phyloP scores from a whole-genome alignment of 176 grass and related monocot species.

The Cenchrus purpureus region DNA sequence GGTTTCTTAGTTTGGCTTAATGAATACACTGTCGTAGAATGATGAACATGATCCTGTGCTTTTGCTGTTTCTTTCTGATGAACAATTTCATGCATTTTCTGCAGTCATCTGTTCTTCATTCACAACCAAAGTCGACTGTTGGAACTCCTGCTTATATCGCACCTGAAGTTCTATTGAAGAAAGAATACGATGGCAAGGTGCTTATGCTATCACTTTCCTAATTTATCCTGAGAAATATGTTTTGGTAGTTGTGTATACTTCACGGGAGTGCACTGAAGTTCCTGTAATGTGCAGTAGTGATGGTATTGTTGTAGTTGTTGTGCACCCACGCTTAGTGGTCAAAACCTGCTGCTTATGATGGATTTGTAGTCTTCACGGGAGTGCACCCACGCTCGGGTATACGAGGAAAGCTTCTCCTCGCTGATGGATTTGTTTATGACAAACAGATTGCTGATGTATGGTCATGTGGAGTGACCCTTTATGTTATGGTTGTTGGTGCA shows the following conservation, averaged over 20 bases:
- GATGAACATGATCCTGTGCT: background rate
- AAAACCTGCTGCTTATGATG: background rate
- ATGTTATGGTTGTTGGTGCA: conserved; percentile 82
- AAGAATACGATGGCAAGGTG: conserved; percentile 91
- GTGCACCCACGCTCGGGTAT: too few relatives aligned
- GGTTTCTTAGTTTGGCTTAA: background rate
- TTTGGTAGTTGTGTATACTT: background rate
- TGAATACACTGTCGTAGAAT: conserved; percentile 18
- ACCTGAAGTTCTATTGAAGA: conserved; percentile 82
- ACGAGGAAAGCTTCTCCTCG: background rate
- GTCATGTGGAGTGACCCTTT: conserved; percentile 83
- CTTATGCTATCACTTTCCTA: background rate
- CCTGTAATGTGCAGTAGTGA: conserved; percentile 21
- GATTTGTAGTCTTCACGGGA: background rate
- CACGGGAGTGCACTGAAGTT: background rate
- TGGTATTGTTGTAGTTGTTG: conserved; percentile 25
- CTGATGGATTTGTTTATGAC: conserved; percentile 34
- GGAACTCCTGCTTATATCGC: conserved; percentile 87
- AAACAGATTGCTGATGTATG: conserved; percentile 85
- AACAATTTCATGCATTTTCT: conserved; percentile 31
- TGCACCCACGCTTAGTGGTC: background rate
- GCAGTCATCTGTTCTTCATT: conserved; percentile 87
- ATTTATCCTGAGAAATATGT: background rate
- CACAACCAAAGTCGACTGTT: conserved; percentile 86
- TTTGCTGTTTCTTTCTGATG: conserved; percentile 16